Conservation (phyloP, 1,284 basidiomycete species). For the Rhodotorula mucilaginosa region DNA sequence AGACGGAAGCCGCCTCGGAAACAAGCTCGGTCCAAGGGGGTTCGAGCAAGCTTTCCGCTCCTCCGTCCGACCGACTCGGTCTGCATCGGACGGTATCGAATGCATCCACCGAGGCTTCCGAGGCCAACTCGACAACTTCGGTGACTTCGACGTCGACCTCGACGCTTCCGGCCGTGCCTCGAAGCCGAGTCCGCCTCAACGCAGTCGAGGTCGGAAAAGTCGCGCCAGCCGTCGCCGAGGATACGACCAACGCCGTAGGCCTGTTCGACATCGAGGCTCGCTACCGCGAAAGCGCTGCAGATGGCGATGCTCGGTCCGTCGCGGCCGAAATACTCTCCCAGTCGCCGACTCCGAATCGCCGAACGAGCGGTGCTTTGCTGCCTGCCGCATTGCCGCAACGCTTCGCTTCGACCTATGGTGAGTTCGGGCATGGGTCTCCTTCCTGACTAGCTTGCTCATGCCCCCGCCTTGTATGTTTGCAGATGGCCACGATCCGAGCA, state of each 20-base stretch:
- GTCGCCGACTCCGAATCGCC: background rate
- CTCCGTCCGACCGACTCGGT: slow-evolving; percentile 14
- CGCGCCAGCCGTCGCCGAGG: slow-evolving; percentile 39
- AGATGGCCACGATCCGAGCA: slow-evolving; percentile 81
- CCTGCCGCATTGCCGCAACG: slow-evolving; percentile 15
- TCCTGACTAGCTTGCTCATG: background rate
- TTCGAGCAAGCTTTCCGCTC: background rate
- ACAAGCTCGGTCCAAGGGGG: background rate
- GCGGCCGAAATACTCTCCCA: slow-evolving; percentile 7
- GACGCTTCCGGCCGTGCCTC: background rate
- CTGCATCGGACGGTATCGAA: slow-evolving; percentile 32
- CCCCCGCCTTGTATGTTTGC: background rate
- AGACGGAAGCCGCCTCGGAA: background rate
- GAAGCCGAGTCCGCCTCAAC: slow-evolving; percentile 39
- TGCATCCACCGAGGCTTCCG: slow-evolving; percentile 29
- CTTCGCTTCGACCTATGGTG: slow-evolving; percentile 61
- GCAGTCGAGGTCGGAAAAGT: slow-evolving; percentile 41
- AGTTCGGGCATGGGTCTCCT: slow-evolving; percentile 37
- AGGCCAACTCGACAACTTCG: slow-evolving; percentile 13
- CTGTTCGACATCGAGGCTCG: slow-evolving; percentile 40
- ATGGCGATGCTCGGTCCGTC: slow-evolving; percentile 5
- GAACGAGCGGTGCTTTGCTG: background rate
- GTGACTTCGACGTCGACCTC: background rate
- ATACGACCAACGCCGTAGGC: slow-evolving; percentile 41
- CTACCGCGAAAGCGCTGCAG: slow-evolving; percentile 18